Evolutionary conservation across 2,329 filamentous ascomycete species (phyloP), one percentile per base, ranked within the genome.

Genomic region (Xylariaceae sp.): DNA sequence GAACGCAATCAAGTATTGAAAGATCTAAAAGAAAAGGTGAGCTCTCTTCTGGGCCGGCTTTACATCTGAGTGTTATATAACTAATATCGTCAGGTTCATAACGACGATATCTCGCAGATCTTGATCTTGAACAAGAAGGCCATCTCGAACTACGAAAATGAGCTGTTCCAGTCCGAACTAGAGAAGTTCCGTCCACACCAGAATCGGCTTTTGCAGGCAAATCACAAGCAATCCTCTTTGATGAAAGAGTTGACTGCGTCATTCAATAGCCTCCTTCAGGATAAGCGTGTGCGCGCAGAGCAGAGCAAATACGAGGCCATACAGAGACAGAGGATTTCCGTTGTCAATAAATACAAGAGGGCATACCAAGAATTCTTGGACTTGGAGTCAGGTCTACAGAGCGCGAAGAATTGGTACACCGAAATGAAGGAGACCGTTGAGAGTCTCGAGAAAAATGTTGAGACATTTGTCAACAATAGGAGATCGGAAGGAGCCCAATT

Each of bases 121-220:
- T 81, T 99, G 58, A 99, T 99, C 53, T 79, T 99, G 57, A 99
- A 99, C 81, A 98, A 98, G 73, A 99, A 98, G 76, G 89, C 92
- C 1, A 94, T 98, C 69, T 84, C 92, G 17, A 96, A 92, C 69
- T 94, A 95, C 68, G 95, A 99, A 73, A 88, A 82, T 11, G 92
- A 96, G 69, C 83, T 99, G 2, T 99, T 99, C 77, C 90, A 97
- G 72, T 87, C 92, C 14, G 95, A 99, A 74, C 82, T 99, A n/a
- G 94, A 98, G 75, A 99, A 99, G 74, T 99, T 97, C 76, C 82
- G 92, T 37, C 90, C 92, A 24, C 91, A 97, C 68, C 95, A 98
- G 71, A 96, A 89, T 67, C 87, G 95, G 29, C 83, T 99, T 14
- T 78, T 96, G 7, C 92, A 97, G 73, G 93, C 95, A 12, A 96